Evolutionary conservation across 176 grass and related monocot genomes (phyloP), one percentile per base, ranked within the genome.

Genomic region (Chloris gayana): DNA sequence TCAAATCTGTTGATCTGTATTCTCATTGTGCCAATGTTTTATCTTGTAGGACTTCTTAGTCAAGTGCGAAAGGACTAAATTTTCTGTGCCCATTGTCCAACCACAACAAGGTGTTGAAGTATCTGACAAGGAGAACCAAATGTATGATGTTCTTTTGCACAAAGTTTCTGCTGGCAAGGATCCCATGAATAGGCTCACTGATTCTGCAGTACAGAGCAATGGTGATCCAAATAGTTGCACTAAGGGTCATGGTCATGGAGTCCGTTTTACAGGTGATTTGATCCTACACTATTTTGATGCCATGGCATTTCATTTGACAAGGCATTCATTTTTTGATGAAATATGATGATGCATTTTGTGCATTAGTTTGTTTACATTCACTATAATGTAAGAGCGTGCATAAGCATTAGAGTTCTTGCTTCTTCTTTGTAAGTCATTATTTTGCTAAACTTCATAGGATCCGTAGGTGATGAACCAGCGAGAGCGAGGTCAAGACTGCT

Each of bases 21-120:
- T 72, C 47, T 68, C 47, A 68, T 67, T 17, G 0, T 83, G 49
- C 3, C 24, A 68, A 5, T 56, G 69, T 18, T 29, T 54, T 54
- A 38, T 12, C 66, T 81, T 71, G 65, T 64, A 85, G 82, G 72
- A 37, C 38, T 26, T 76, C 12, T 14, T 47, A 70, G 51, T 15
- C 54, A 72, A 35, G 44, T 14, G 57, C 66, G 85, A 84, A 64
- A 85, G 67, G 65, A 33, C 27, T 63, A 80, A 85, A 64, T 9
- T 24, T 76, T 32, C 46, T 56, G 71, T 18, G 5, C 31, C 44
- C 57, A 37, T 46, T 76, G 57, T 56, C n/a, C 82, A 59, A 69
- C 56, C 14, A 14, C 44, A 38, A 57, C 44, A 14, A 27, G 69
- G 34, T 45, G 29, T 46, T 47, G 46, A 80, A 80, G 44, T 45